phyloP scores from a whole-genome alignment of 2,329 filamentous ascomycete genomes.

The Ophiostoma sp. region DNA sequence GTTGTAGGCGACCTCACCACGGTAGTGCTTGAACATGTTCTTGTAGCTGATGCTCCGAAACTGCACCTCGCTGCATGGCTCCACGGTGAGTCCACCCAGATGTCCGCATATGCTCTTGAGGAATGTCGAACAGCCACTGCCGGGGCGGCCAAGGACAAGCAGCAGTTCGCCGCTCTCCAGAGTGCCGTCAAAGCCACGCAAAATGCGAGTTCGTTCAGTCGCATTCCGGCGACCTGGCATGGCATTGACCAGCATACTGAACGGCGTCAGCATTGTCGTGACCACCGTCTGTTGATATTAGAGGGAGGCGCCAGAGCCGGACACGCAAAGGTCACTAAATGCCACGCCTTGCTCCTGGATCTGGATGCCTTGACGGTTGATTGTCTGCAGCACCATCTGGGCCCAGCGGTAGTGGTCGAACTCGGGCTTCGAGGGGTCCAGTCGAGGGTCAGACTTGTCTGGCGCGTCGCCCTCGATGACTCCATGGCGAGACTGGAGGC shows the following conservation, averaged over 20 bases:
- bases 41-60: slow-evolving; percentile 24
- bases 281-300: slow-evolving; percentile 69
- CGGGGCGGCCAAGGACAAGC: slow-evolving; percentile 58
- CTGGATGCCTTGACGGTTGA: slow-evolving; percentile 1
- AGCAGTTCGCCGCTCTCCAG: slow-evolving; percentile 58
- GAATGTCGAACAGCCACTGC: slow-evolving; percentile 58
- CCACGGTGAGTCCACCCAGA: slow-evolving; percentile 47
- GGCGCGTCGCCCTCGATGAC: neutral
- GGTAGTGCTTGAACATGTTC: slow-evolving; percentile 40
- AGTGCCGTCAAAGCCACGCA: slow-evolving; percentile 49
- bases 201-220: slow-evolving; percentile 54
- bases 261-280: slow-evolving; percentile 56
- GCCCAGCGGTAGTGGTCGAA: slow-evolving; percentile 16
- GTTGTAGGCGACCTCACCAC: slow-evolving; percentile 59
- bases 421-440: neutral
- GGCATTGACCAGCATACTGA: slow-evolving; percentile 34
- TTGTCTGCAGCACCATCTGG: neutral
- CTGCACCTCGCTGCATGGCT: slow-evolving; percentile 38
- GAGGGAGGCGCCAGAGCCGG: slow-evolving; percentile 39
- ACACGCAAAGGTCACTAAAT: neutral
- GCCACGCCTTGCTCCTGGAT: neutral
- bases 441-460: neutral
- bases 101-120: slow-evolving; percentile 69
- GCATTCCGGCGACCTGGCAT: slow-evolving; percentile 45
- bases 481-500: neutral